A percentile compares a stretch with the other conserved stretches of the same genome.
These are phyloP conservation scores for Biscutella laevigata DNA, from an alignment of 441 rosid genomes.

Conservation along the genomic window DNA sequence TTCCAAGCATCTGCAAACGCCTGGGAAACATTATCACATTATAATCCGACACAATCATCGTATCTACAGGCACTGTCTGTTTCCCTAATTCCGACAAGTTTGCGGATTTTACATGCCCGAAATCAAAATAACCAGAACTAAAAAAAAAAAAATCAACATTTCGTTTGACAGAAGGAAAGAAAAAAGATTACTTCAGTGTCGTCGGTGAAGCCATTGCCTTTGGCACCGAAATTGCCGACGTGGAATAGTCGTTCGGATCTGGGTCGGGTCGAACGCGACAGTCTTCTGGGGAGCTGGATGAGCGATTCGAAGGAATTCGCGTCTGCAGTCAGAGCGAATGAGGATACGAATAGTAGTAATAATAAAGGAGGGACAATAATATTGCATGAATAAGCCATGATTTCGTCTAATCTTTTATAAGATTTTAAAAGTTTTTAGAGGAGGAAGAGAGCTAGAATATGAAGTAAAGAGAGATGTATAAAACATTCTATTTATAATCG, in stretches of 20 bases:
- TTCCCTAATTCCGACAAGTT: not conserved
- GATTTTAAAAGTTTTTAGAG: not conserved
- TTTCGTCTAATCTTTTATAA: not conserved
- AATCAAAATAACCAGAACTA: no score
- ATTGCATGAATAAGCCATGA: constrained; percentile 9
- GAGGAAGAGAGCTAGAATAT: not conserved
- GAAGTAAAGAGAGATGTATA: no score
- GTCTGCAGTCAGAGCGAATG: constrained; percentile 26
- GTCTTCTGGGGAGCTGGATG: constrained; percentile 48
- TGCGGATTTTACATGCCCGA: not conserved
- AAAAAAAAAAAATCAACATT: no score
- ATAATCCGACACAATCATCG: constrained; percentile 11
- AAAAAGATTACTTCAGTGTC: constrained; percentile 47
- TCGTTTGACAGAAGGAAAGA: no score
- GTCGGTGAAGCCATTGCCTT: constrained; percentile 58
- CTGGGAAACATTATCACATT: constrained; percentile 28
- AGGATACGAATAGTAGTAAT: not conserved
- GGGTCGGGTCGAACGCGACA: constrained; percentile 29
- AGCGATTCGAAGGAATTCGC: constrained; percentile 39
- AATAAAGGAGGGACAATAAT: not conserved
- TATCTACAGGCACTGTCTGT: not conserved
- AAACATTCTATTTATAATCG: no score
- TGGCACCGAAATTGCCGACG: constrained; percentile 59
- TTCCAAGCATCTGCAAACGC: constrained; percentile 64
- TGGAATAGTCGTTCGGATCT: constrained; percentile 46